Base-by-base conservation (phyloP, 2,329 filamentous ascomycete genomes). In the Septoria petroselini region DNA sequence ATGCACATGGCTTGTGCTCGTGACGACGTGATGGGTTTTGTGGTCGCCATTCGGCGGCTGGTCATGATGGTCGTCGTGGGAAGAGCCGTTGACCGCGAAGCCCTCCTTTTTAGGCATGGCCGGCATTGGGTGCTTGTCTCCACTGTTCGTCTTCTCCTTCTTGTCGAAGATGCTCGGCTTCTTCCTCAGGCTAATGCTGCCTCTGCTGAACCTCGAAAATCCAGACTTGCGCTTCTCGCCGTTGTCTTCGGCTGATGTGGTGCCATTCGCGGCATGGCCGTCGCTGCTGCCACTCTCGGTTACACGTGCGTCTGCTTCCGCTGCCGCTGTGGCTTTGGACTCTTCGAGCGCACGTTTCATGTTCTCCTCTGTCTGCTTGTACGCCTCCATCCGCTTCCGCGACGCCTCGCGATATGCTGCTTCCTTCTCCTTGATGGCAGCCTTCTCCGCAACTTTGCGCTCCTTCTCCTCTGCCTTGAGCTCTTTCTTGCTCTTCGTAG, bases 401-500 rank as follows among this genome's bases (percentile, higher is more conserved):
- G 62, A 61, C n/a, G 55, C 56, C 25, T 68, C 66, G 41, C 62
- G 63, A 19, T 65, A 60, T 48, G 63, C 65, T 27, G 57, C 55
- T n/a, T 65, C 58, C 4, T 54, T 60, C 47, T 77, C 77, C 38
- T 79, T 73, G 54, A 74, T 78, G 49, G 76, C 72, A 44, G 80
- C 80, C 67, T 84, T 85, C 57, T 77, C 75, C 33, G 78, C 74
- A 55, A 65, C 72, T 60, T 79, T 80, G 40, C 75, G 73, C 38
- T 80, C 79, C 58, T 82, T 83, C 49, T 82, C 79, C 63, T 79
- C 78, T 31, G 69, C 70, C 30, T 73, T 75, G 35, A 70, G 70
- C 55, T 86, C 86, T 70, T 84, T 91, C 75, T 84, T 89, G 51
- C 81, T 82, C 25, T 80, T 80, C 57, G 77, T 77, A 64, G 79